Evolutionary conservation across 208 protist genomes (phyloP).

Genomic region (Crithidia thermophila): DNA sequence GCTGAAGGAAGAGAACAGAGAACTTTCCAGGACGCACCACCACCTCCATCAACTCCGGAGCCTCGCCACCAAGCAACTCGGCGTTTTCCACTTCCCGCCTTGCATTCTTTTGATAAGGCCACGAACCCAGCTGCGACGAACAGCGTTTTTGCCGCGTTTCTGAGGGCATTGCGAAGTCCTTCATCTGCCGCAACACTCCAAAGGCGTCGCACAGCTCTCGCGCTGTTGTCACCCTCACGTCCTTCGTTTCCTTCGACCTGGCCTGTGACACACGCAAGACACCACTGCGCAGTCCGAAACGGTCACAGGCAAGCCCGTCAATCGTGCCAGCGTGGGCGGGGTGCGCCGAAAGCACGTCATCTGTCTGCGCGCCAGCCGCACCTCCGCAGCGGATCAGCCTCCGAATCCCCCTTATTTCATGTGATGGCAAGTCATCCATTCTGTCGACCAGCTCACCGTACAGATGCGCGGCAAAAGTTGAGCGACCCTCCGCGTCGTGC

Average conservation of each 20-base stretch:
- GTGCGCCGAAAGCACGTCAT: not conserved
- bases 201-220: slow-evolving; percentile 20
- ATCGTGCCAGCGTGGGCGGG: not conserved
- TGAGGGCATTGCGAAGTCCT: too few relatives aligned
- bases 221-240: slow-evolving; percentile 21
- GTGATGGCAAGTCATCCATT: too few relatives aligned
- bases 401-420: too few relatives aligned
- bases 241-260: not conserved
- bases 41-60: slow-evolving; percentile 28
- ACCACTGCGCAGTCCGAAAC: slow-evolving; percentile 6
- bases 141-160: too few relatives aligned
- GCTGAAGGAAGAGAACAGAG: slow-evolving; percentile 22
- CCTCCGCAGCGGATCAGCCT: not conserved
- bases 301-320: slow-evolving; percentile 3
- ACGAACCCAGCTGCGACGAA: too few relatives aligned
- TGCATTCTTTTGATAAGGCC: not conserved
- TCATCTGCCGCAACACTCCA: too few relatives aligned
- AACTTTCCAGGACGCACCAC: slow-evolving; percentile 27
- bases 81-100: not conserved
- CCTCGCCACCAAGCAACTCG: too few relatives aligned
- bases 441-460: not conserved
- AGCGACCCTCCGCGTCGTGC: not conserved
- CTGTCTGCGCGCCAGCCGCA: not conserved
- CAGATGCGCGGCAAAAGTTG: slow-evolving; percentile 6
- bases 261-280: not conserved